Evolutionary conservation across 441 rosid genomes (phyloP).

Genomic region (Gossypium trilobum): DNA sequence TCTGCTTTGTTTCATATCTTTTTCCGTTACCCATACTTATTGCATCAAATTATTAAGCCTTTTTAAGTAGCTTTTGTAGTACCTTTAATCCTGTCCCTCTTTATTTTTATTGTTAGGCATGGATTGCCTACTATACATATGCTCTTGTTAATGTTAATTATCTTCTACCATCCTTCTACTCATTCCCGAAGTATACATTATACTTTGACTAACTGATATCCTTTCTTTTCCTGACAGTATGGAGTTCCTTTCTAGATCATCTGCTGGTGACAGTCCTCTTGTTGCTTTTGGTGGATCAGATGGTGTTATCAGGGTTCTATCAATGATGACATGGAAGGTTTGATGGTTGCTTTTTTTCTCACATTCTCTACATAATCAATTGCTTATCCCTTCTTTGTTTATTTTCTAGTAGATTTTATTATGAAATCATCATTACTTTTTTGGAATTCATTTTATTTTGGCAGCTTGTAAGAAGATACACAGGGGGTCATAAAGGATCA

Average conservation of each 20-base stretch:
- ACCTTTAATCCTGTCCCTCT: neutral
- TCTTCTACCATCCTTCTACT: slow-evolving; percentile 2
- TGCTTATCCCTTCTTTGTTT: slow-evolving; percentile 10
- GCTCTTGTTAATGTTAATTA: neutral
- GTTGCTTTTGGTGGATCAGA: slow-evolving; percentile 97
- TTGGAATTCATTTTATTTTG: slow-evolving; percentile 19
- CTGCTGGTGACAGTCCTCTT: slow-evolving; percentile 82
- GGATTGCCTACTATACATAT: neutral
- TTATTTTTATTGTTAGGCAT: neutral
- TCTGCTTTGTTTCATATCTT: neutral
- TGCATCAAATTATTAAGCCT: neutral
- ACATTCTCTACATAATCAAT: slow-evolving; percentile 16
- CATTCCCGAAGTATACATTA: neutral
- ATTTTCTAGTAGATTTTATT: neutral
- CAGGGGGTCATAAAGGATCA: slow-evolving; percentile 94
- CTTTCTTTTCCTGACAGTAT: slow-evolving; percentile 45
- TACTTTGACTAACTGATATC: slow-evolving; percentile 4
- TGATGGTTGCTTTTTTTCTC: slow-evolving; percentile 16
- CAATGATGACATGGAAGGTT: slow-evolving; percentile 99
- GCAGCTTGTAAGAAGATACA: slow-evolving; percentile 92
- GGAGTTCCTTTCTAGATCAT: slow-evolving; percentile 83
- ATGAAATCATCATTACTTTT: neutral
- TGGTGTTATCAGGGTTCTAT: slow-evolving; percentile 95
- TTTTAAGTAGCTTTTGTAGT: neutral
- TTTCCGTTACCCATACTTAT: neutral